Percentiles rank a stretch among this genome's conserved stretches.
These are phyloP conservation scores for Tulasnella sp. DNA, from an alignment of 768 basidiomycete species.

Conservation along the genomic window DNA sequence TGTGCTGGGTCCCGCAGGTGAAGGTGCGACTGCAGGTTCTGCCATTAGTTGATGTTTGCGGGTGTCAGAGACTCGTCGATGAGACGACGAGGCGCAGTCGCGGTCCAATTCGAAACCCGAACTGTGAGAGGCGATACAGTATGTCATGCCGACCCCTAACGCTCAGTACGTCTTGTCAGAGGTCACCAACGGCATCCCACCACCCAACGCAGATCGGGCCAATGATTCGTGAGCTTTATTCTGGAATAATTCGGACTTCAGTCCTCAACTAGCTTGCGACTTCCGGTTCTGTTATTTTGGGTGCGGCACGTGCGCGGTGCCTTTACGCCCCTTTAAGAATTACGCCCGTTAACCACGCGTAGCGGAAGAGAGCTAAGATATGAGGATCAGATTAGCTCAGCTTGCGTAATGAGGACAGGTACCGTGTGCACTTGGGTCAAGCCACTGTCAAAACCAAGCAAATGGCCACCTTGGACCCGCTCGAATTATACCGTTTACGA, in stretches of 20 bases:
- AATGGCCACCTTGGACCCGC: background rate
- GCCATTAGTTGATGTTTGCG: background rate
- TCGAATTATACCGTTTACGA: too few species aligned
- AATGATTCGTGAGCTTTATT: background rate
- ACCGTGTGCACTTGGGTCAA: background rate
- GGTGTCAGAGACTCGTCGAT: conserved; percentile 4
- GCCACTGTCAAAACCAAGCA: background rate
- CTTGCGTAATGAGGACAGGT: background rate
- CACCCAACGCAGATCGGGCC: background rate
- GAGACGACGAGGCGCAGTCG: conserved; percentile 12
- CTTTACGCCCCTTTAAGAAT: background rate
- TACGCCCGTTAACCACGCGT: background rate
- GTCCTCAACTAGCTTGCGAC: background rate
- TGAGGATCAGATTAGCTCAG: background rate
- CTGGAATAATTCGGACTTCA: background rate
- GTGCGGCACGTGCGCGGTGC: background rate
- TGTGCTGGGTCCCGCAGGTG: background rate
- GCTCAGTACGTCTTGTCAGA: background rate
- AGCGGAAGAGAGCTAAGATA: background rate
- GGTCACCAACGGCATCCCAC: background rate
- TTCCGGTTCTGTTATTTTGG: background rate
- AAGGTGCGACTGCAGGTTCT: conserved; percentile 12
- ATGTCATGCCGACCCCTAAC: conserved; percentile 10
- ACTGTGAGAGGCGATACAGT: background rate
- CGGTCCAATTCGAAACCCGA: conserved; percentile 13